Conservation (phyloP, 176 grass and related monocot genomes). For the Lolium multiflorum region DNA sequence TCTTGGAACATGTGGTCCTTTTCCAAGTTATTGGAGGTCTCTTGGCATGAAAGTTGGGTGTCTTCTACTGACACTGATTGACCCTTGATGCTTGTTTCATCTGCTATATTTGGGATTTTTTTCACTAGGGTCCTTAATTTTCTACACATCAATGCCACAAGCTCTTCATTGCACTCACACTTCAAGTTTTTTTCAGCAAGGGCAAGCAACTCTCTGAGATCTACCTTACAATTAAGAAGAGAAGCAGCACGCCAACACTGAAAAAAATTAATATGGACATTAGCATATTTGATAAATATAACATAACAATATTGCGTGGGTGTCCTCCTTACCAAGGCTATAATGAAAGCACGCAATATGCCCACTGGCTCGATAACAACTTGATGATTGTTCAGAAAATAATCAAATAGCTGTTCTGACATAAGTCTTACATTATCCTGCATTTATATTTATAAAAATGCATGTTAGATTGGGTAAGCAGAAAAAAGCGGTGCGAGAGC, state of each 20-base stretch:
- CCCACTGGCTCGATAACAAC: slow-evolving; percentile 54
- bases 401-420: slow-evolving; percentile 32
- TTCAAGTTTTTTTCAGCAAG: slow-evolving; percentile 67
- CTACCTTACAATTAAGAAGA: slow-evolving; percentile 61
- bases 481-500: too few relatives aligned
- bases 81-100: slow-evolving; percentile 12
- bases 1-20: slow-evolving; percentile 16
- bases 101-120: slow-evolving; percentile 46
- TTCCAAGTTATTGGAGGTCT: slow-evolving; percentile 33
- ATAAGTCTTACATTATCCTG: too few relatives aligned
- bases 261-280: slow-evolving; percentile 33
- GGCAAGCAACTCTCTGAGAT: slow-evolving; percentile 61
- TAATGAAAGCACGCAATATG: slow-evolving; percentile 63
- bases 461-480: too few relatives aligned
- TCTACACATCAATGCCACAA: slow-evolving; percentile 49
- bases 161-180: slow-evolving; percentile 57
- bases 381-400: slow-evolving; percentile 80
- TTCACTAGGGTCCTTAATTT: slow-evolving; percentile 56
- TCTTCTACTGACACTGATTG: slow-evolving; percentile 5
- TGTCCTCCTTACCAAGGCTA: slow-evolving; percentile 68
- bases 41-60: neutral
- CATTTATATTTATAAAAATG: too few relatives aligned
- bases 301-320: too few relatives aligned
- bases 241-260: slow-evolving; percentile 89
- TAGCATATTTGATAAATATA: neutral